Evolutionary conservation across 257 asterid genomes (phyloP).

Genomic region (Perilla frutescens): DNA sequence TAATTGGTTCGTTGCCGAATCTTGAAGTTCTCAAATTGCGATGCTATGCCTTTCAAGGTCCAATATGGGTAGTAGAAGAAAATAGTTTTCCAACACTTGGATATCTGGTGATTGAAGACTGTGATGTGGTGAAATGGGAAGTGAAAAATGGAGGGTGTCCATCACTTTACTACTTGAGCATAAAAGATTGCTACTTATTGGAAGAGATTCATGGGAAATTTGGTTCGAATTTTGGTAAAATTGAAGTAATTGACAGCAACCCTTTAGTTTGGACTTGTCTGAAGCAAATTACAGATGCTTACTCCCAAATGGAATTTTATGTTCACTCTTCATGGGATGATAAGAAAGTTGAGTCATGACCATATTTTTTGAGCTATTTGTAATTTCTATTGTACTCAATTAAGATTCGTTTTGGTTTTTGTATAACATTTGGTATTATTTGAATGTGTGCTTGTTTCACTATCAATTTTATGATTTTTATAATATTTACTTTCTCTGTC

Average conservation of each 20-base stretch:
- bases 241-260: conserved; percentile 17
- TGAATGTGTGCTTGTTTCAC: background rate
- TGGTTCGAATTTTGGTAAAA: background rate
- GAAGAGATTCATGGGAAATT: conserved; percentile 3
- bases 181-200: conserved; percentile 8
- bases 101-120: conserved; percentile 22
- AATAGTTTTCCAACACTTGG: background rate
- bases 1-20: background rate
- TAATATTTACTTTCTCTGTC: no score
- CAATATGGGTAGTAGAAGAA: background rate
- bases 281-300: background rate
- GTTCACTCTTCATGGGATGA: background rate
- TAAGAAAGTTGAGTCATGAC: background rate
- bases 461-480: no score
- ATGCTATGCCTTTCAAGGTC: conserved; percentile 28
- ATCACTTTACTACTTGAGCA: conserved; percentile 1
- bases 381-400: no score
- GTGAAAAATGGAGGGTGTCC: background rate
- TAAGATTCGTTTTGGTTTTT: no score
- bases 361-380: background rate
- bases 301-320: conserved; percentile 3
- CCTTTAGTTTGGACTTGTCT: background rate
- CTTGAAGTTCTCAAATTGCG: conserved; percentile 19
- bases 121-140: conserved; percentile 22
- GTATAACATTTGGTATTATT: no score